Evolutionary conservation across 805 yeast genomes (phyloP).

Genomic region (Kodamaea neixiangensis): DNA sequence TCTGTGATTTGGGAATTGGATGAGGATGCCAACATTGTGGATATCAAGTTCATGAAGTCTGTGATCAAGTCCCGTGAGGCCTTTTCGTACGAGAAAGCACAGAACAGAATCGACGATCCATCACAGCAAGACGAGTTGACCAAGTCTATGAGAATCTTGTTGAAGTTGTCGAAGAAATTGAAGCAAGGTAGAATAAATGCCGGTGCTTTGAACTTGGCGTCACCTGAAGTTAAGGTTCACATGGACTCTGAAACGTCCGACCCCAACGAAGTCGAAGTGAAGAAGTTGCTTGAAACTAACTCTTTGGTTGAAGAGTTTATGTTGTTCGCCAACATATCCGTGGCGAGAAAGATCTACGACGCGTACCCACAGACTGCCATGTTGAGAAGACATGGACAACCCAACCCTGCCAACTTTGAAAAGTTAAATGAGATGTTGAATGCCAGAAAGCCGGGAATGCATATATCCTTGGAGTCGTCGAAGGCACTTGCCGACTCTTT

Average conservation of each 20-base stretch:
- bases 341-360: conserved; percentile 88
- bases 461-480: conserved; percentile 79
- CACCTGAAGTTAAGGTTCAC: conserved; percentile 97
- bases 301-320: conserved; percentile 97
- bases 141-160: conserved; percentile 79
- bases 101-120: conserved; percentile 80
- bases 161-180: conserved; percentile 77
- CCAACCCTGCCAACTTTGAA: conserved; percentile 93
- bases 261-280: conserved; percentile 93
- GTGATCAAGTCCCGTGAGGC: conserved; percentile 91
- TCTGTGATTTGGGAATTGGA: conserved; percentile 96
- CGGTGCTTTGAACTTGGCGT: conserved; percentile 95
- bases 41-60: conserved; percentile 79
- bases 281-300: conserved; percentile 84
- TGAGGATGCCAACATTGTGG: conserved; percentile 78
- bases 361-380: conserved; percentile 97
- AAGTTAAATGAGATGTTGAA: conserved; percentile 84
- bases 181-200: conserved; percentile 86
- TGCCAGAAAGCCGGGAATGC: conserved; percentile 67
- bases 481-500: conserved; percentile 91
- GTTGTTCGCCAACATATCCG: conserved; percentile 96
- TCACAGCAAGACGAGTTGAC: conserved; percentile 81
- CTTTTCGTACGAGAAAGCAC: conserved; percentile 92
- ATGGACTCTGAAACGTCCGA: conserved; percentile 97
- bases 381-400: conserved; percentile 97